phyloP scores from a whole-genome alignment of 1,139 yeast genomes.

The Insectozyma bohioensis region DNA sequence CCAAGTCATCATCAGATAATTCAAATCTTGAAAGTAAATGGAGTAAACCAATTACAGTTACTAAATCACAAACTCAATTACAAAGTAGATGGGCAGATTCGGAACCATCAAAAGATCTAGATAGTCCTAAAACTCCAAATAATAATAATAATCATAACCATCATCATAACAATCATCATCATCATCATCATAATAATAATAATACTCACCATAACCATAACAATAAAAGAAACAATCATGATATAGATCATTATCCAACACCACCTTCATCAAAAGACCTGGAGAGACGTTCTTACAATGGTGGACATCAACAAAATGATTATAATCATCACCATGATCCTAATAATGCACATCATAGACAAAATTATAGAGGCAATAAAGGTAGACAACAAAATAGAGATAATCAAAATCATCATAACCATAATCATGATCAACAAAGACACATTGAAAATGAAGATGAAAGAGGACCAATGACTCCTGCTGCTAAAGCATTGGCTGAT shows the following conservation, averaged over 20 bases:
- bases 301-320: background rate
- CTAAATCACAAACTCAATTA: constrained; percentile 9
- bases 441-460: constrained; percentile 15
- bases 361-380: background rate
- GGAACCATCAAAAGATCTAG: constrained; percentile 4
- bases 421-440: constrained; percentile 2
- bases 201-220: constrained; percentile 2
- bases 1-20: no score
- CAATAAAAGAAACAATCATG: constrained; percentile 3
- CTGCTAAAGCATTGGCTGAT: constrained; percentile 28
- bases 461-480: constrained; percentile 25
- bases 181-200: background rate
- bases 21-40: constrained; percentile 11
- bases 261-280: constrained; percentile 10
- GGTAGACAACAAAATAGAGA: background rate
- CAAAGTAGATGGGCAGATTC: constrained; percentile 19
- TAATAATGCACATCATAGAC: background rate
- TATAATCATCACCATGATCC: background rate
- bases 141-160: background rate
- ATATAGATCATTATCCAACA: constrained; percentile 6
- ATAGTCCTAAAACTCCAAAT: background rate
- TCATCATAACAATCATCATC: background rate
- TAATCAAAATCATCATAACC: constrained; percentile 1
- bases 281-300: background rate
- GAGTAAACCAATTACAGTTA: constrained; percentile 15